Conservation (phyloP, 1,139 yeast genomes). For the Blastobotrys serpentis region DNA sequence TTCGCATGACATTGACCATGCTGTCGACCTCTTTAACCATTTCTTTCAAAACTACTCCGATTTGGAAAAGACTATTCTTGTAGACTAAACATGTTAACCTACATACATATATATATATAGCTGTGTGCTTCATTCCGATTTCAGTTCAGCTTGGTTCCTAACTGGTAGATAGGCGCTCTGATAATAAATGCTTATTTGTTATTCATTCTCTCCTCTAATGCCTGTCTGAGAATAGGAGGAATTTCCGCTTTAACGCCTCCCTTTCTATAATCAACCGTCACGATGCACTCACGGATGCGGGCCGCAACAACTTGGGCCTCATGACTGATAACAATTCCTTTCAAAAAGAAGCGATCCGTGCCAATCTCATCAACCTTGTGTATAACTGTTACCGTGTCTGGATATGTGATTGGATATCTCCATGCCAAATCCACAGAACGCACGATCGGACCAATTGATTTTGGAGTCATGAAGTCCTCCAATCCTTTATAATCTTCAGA, state of each 20-base stretch:
- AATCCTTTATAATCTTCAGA: constrained; percentile 23
- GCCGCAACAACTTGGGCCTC: constrained; percentile 38
- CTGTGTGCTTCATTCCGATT: too few relatives aligned
- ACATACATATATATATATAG: too few relatives aligned
- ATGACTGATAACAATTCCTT: constrained; percentile 41
- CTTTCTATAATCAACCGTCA: constrained; percentile 36
- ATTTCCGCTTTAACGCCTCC: constrained; percentile 37
- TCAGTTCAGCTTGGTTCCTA: too few relatives aligned
- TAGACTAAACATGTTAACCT: too few relatives aligned
- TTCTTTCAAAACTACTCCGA: constrained; percentile 48
- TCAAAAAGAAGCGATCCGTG: constrained; percentile 33
- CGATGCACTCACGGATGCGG: constrained; percentile 36
- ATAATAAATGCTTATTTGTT: background rate
- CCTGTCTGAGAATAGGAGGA: constrained; percentile 28
- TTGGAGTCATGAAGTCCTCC: constrained; percentile 28
- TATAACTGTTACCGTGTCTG: constrained; percentile 36
- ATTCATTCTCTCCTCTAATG: constrained; percentile 16
- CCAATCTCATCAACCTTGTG: constrained; percentile 28
- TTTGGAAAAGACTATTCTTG: constrained; percentile 29
- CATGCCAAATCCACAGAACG: constrained; percentile 37
- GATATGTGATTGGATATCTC: constrained; percentile 37
- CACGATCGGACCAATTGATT: constrained; percentile 37
- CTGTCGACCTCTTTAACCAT: constrained; percentile 59
- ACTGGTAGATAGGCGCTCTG: too few relatives aligned
- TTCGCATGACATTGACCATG: constrained; percentile 62